Evolutionary conservation across 2,329 filamentous ascomycete species (phyloP).

Genomic region (Colletotrichum lini): DNA sequence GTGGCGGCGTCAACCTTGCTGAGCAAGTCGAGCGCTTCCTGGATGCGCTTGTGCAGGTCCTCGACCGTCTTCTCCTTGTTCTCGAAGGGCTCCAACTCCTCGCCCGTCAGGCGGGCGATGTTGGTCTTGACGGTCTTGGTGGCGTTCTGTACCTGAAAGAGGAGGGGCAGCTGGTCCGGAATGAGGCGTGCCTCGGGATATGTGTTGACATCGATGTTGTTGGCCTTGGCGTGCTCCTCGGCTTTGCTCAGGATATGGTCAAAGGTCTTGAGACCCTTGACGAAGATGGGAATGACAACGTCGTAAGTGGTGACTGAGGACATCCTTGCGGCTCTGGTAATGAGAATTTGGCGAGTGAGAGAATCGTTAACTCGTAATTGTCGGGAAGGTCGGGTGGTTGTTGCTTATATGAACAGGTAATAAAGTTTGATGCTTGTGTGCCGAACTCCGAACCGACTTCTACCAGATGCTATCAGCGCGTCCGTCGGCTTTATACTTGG

Average conservation of each 20-base stretch:
- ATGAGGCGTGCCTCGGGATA: slow-evolving; percentile 47
- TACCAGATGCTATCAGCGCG: background rate
- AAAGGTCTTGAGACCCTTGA: slow-evolving; percentile 46
- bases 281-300: slow-evolving; percentile 46
- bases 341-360: background rate
- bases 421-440: slow-evolving; percentile 9
- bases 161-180: slow-evolving; percentile 55
- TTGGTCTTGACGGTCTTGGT: slow-evolving; percentile 49
- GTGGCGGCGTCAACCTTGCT: slow-evolving; percentile 46
- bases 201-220: slow-evolving; percentile 45
- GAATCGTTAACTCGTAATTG: background rate
- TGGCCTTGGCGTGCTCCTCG: slow-evolving; percentile 47
- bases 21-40: slow-evolving; percentile 51
- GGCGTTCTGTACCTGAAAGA: slow-evolving; percentile 52
- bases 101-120: slow-evolving; percentile 48
- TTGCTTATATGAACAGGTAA: background rate
- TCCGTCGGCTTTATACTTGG: slow-evolving; percentile 12
- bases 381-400: background rate
- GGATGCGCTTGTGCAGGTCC: slow-evolving; percentile 47
- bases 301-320: slow-evolving; percentile 50
- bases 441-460: background rate
- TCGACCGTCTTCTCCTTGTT: slow-evolving; percentile 52
- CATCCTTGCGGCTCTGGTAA: slow-evolving; percentile 44
- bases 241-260: slow-evolving; percentile 51
- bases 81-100: slow-evolving; percentile 44